These are phyloP conservation scores for Biscogniauxia sp. DNA, from an alignment of 2,329 filamentous ascomycete species.

Conservation along the genomic window DNA sequence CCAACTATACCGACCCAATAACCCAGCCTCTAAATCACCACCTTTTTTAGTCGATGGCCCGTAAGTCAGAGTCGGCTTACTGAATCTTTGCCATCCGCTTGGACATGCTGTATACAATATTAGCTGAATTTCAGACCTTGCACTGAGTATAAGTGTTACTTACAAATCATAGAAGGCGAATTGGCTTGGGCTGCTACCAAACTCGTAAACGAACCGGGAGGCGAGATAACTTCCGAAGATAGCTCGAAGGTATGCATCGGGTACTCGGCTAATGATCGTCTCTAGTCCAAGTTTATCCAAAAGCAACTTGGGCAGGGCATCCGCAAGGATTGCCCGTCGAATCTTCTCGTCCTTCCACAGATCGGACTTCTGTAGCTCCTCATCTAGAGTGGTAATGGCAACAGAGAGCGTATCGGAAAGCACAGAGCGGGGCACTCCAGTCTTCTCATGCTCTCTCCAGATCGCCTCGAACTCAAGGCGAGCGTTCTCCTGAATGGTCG, in stretches of 20 bases:
- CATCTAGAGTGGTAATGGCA: slow-evolving; percentile 94
- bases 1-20: not conserved
- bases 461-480: slow-evolving; percentile 95
- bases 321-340: slow-evolving; percentile 72
- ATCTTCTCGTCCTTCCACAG: slow-evolving; percentile 84
- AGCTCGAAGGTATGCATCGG: slow-evolving; percentile 85
- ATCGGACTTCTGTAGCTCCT: slow-evolving; percentile 91
- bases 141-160: slow-evolving; percentile 40
- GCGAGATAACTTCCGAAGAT: slow-evolving; percentile 97
- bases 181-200: slow-evolving; percentile 87
- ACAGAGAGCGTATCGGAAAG: slow-evolving; percentile 87
- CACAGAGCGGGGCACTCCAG: slow-evolving; percentile 75
- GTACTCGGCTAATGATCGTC: slow-evolving; percentile 81
- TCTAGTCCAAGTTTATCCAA: slow-evolving; percentile 89
- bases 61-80: slow-evolving; percentile 11
- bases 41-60: slow-evolving; percentile 6
- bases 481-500: slow-evolving; percentile 87
- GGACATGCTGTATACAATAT: slow-evolving; percentile 54
- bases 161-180: slow-evolving; percentile 99
- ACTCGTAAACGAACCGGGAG: slow-evolving; percentile 93
- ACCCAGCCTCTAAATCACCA: slow-evolving; percentile 1
- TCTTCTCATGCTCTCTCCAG: slow-evolving; percentile 89
- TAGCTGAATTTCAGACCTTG: slow-evolving; percentile 24
- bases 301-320: slow-evolving; percentile 82
- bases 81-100: slow-evolving; percentile 56